Percentiles rank a stretch among this genome's conserved stretches.
These are phyloP conservation scores for Dacryopinax spathularia DNA, from an alignment of 768 basidiomycete genomes.

Conservation along the genomic window DNA sequence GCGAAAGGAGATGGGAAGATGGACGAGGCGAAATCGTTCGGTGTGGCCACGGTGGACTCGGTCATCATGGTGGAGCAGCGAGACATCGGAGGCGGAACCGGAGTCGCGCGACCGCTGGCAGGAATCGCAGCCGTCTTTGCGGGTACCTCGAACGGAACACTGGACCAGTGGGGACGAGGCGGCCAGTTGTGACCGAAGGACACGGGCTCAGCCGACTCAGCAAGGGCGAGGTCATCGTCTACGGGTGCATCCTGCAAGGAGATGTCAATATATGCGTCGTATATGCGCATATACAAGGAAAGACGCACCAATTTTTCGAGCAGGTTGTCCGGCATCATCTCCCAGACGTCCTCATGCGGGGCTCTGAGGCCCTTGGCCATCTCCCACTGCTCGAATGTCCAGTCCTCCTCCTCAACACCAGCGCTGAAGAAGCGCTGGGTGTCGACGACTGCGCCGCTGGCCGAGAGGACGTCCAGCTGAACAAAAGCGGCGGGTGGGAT, in stretches of 20 bases:
- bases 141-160: too few relatives aligned
- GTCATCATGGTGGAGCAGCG: background rate
- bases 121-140: background rate
- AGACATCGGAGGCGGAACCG: background rate
- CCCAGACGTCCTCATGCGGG: background rate
- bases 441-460: background rate
- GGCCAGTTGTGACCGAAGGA: background rate
- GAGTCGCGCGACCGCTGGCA: background rate
- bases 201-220: background rate
- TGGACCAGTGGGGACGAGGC: background rate
- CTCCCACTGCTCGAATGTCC: constrained; percentile 4
- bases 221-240: background rate
- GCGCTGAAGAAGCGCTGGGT: constrained; percentile 3
- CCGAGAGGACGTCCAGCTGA: background rate
- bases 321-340: background rate
- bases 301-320: background rate
- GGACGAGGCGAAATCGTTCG: background rate
- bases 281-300: background rate
- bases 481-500: background rate
- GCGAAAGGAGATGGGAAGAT: background rate
- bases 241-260: background rate
- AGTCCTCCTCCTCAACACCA: background rate
- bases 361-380: background rate
- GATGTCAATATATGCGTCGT: background rate
- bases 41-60: background rate